phyloP scores from a whole-genome alignment of 2,329 filamentous ascomycete species.

The Botrytis aclada region DNA sequence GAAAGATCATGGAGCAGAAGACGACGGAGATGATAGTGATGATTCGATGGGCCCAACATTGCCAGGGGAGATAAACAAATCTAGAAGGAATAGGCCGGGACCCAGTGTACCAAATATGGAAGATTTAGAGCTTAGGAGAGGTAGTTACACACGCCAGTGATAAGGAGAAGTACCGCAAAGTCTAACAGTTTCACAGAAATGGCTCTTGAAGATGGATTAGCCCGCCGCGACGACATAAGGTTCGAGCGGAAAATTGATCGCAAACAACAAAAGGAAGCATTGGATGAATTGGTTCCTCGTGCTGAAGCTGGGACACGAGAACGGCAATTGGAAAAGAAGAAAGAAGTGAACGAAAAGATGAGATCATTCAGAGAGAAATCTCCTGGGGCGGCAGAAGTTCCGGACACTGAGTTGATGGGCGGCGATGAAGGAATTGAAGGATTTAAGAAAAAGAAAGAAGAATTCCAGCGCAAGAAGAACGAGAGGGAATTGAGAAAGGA shows the following conservation, averaged over 20 bases:
- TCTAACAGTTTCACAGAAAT: conserved; percentile 33
- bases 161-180: not conserved
- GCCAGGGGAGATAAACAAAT: conserved; percentile 37
- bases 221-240: conserved; percentile 51
- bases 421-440: conserved; percentile 62
- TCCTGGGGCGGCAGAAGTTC: conserved; percentile 61
- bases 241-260: conserved; percentile 63
- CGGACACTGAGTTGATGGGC: conserved; percentile 76
- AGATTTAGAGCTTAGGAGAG: conserved; percentile 66
- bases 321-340: conserved; percentile 81
- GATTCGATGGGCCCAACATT: conserved; percentile 48
- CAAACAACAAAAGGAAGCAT: conserved; percentile 62
- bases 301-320: conserved; percentile 81
- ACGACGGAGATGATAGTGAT: conserved; percentile 35
- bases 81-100: conserved; percentile 41
- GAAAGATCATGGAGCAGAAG: not conserved
- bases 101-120: conserved; percentile 67
- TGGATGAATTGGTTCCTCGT: conserved; percentile 79
- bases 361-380: conserved; percentile 68
- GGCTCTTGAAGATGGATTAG: conserved; percentile 48
- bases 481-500: conserved; percentile 81
- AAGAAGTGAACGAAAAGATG: conserved; percentile 68
- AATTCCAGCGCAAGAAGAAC: conserved; percentile 70
- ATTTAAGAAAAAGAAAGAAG: conserved; percentile 64
- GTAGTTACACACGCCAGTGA: conserved; percentile 27